These are phyloP conservation scores for Bothriochloa decipiens DNA, from an alignment of 176 grass and related monocot genomes.

Conservation along the genomic window DNA sequence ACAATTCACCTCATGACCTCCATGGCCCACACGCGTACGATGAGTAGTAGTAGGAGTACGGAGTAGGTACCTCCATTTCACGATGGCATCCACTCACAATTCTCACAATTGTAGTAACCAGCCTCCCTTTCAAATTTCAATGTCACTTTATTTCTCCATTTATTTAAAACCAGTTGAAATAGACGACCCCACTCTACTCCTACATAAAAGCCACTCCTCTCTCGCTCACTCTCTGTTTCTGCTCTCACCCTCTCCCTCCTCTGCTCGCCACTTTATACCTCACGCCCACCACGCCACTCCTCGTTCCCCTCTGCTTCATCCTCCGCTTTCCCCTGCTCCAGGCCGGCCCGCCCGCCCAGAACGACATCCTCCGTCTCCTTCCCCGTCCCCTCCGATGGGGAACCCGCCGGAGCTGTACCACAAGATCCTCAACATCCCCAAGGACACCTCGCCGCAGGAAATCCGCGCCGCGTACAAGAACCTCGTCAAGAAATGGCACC, in stretches of 20 bases:
- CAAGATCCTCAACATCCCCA: constrained; percentile 75
- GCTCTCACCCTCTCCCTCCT: constrained; percentile 7
- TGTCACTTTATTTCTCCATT: background rate
- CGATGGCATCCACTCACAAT: background rate
- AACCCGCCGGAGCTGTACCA: constrained; percentile 77
- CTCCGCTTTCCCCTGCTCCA: constrained; percentile 6
- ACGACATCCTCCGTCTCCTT: background rate
- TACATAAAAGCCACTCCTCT: constrained; percentile 57
- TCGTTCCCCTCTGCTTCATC: constrained; percentile 1
- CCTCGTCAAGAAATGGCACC: constrained; percentile 96
- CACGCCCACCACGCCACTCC: constrained; percentile 2
- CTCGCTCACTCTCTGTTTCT: constrained; percentile 24
- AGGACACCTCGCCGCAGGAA: constrained; percentile 68
- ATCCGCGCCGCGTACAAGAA: constrained; percentile 80
- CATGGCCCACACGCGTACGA: background rate
- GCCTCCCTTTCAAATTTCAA: background rate
- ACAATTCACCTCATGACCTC: constrained; percentile 16
- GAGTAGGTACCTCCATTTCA: constrained; percentile 5
- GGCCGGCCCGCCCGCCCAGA: background rate
- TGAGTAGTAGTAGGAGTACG: background rate
- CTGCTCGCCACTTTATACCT: background rate
- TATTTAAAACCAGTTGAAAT: constrained; percentile 19
- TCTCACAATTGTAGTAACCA: background rate
- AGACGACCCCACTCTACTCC: background rate
- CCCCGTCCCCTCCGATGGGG: constrained; percentile 49